Percentiles rank a stretch among this genome's conserved stretches.
Conservation (phyloP, 192 early-diverging fungal genomes). For the Hyaloraphidium curvatum region DNA sequence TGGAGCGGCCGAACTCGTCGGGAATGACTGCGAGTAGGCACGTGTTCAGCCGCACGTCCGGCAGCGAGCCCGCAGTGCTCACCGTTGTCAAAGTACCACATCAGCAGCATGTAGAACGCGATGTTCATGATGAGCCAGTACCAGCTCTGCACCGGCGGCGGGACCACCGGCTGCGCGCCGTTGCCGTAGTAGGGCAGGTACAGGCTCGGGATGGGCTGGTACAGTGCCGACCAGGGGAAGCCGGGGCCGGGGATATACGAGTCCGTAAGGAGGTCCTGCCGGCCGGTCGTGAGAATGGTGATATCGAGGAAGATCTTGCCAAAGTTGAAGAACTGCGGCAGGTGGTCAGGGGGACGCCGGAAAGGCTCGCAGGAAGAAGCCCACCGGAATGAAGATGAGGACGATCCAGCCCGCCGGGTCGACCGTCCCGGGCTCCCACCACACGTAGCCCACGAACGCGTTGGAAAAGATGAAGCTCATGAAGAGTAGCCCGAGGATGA, state of each 20-base stretch:
- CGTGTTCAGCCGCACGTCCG: not conserved
- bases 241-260: constrained; percentile 51
- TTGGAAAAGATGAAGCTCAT: constrained; percentile 30
- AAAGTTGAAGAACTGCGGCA: constrained; percentile 7
- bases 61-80: not conserved
- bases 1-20: constrained; percentile 44
- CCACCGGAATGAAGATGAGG: constrained; percentile 12
- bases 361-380: not conserved
- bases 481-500: constrained; percentile 59
- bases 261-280: constrained; percentile 25
- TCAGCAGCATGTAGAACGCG: constrained; percentile 31
- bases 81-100: constrained; percentile 45
- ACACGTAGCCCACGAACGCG: constrained; percentile 23
- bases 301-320: constrained; percentile 54
- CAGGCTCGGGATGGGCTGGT: constrained; percentile 16
- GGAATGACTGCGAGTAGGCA: constrained; percentile 28
- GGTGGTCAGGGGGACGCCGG: not conserved
- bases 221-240: constrained; percentile 27
- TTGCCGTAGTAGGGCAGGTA: constrained; percentile 27
- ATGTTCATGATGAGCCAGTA: constrained; percentile 45
- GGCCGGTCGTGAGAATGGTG: constrained; percentile 18
- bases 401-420: constrained; percentile 6
- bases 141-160: constrained; percentile 37
- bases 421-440: constrained; percentile 19
- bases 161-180: constrained; percentile 26